Conservation (phyloP, 805 yeast species). For the Lachancea thermotolerans region DNA sequence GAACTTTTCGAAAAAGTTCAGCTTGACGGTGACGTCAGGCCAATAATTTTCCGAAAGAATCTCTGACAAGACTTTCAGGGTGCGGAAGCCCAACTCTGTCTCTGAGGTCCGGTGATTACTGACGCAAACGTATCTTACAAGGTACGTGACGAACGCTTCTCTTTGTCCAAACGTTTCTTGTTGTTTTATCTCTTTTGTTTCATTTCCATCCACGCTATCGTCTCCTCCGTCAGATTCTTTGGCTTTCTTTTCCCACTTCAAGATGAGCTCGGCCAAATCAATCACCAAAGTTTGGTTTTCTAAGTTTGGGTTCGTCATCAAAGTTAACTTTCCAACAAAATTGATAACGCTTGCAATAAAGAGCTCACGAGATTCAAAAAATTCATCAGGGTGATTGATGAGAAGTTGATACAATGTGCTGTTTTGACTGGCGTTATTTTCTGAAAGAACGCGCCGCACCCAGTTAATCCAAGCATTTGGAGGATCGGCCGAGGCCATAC, state of each 20-base stretch:
- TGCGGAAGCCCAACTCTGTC: conserved; percentile 72
- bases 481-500: conserved; percentile 49
- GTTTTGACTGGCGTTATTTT: conserved; percentile 83
- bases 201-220: conserved; percentile 1
- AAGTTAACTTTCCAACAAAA: conserved; percentile 86
- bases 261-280: conserved; percentile 78
- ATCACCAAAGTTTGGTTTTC: conserved; percentile 84
- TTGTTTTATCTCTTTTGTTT: conserved; percentile 12
- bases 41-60: conserved; percentile 68
- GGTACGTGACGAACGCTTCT: conserved; percentile 84
- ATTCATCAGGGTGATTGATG: conserved; percentile 76
- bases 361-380: conserved; percentile 80
- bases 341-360: conserved; percentile 83
- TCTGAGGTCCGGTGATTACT: conserved; percentile 81
- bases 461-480: conserved; percentile 76
- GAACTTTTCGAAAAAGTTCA: conserved; percentile 83
- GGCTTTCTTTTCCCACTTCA: conserved; percentile 74
- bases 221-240: conserved; percentile 8
- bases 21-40: conserved; percentile 84
- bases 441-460: conserved; percentile 88
- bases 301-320: conserved; percentile 64
- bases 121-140: conserved; percentile 82
- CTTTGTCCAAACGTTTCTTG: conserved; percentile 45
- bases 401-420: conserved; percentile 82
- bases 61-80: conserved; percentile 68